These are phyloP conservation scores for Stephanodiscus minutulus DNA, from an alignment of 108 stramenopile species.

Conservation along the genomic window DNA sequence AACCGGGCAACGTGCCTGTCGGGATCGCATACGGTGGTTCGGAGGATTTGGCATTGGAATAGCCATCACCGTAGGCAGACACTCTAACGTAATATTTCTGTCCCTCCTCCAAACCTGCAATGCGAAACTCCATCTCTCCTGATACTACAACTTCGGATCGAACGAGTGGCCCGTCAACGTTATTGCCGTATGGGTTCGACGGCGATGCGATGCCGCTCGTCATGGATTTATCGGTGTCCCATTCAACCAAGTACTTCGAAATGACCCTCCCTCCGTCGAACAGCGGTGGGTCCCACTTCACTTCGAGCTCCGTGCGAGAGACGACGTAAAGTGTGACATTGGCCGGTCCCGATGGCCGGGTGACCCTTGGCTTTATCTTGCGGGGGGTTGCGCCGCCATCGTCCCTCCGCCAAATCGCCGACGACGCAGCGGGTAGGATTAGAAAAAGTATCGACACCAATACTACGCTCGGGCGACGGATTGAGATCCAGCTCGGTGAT, in stretches of 20 bases:
- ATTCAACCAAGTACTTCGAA: slow-evolving; percentile 71
- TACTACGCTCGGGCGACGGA: not conserved
- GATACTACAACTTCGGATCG: slow-evolving; percentile 45
- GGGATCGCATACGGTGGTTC: slow-evolving; percentile 42
- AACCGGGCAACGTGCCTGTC: slow-evolving; percentile 36
- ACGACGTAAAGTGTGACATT: slow-evolving; percentile 57
- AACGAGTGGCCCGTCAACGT: slow-evolving; percentile 38
- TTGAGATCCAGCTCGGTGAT: not conserved
- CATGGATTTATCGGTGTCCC: slow-evolving; percentile 57
- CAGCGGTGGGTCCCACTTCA: slow-evolving; percentile 54
- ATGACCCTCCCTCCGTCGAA: slow-evolving; percentile 61
- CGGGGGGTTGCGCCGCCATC: slow-evolving; percentile 7
- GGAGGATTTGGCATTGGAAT: slow-evolving; percentile 49
- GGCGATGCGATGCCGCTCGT: slow-evolving; percentile 34
- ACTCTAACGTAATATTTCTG: slow-evolving; percentile 58
- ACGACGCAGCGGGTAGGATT: slow-evolving; percentile 16
- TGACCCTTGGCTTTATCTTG: slow-evolving; percentile 42
- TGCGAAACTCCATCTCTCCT: slow-evolving; percentile 40
- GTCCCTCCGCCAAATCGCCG: slow-evolving; percentile 34
- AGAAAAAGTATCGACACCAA: slow-evolving; percentile 12
- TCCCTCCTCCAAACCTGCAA: slow-evolving; percentile 43
- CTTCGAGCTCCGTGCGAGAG: slow-evolving; percentile 58
- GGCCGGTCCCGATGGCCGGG: slow-evolving; percentile 47
- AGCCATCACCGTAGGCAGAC: slow-evolving; percentile 60
- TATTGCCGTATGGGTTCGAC: slow-evolving; percentile 40